Percentiles rank a stretch among this genome's conserved stretches.
Conservation (phyloP, 331 rosid genomes). For the Malus hybrid region DNA sequence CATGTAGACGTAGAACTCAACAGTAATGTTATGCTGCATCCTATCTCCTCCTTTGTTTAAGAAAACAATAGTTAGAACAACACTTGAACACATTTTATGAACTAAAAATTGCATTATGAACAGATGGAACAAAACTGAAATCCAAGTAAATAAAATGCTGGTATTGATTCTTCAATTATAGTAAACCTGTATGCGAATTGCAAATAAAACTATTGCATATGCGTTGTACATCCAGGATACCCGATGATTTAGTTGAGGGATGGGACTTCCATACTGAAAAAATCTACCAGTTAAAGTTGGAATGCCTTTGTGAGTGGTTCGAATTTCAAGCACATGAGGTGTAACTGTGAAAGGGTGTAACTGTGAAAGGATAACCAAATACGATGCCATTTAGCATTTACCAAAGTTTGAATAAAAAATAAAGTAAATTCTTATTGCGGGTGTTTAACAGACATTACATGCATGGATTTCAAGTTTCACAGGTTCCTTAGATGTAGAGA, state of each 20-base stretch:
- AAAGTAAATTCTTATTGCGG: too few relatives aligned
- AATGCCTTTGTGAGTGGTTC: neutral
- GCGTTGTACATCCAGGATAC: constrained; percentile 10
- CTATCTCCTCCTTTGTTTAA: too few relatives aligned
- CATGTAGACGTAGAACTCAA: too few relatives aligned
- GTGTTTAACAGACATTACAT: too few relatives aligned
- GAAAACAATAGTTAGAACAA: too few relatives aligned
- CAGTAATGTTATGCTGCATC: too few relatives aligned
- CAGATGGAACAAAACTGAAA: too few relatives aligned
- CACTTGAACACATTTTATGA: too few relatives aligned
- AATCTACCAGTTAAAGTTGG: neutral
- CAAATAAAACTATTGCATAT: neutral
- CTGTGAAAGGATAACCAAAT: neutral
- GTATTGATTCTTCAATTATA: neutral
- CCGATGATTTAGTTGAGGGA: constrained; percentile 38
- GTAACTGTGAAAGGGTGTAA: neutral
- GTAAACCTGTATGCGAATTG: neutral
- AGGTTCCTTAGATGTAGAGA: too few relatives aligned
- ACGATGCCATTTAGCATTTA: too few relatives aligned
- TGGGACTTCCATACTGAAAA: neutral
- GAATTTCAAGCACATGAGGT: neutral
- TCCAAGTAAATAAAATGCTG: neutral
- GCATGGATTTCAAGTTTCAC: too few relatives aligned
- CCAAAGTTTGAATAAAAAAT: neutral
- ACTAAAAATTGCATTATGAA: too few relatives aligned